Base-by-base conservation (phyloP, 148 eudicot genomes). In the Silene uniflora region DNA sequence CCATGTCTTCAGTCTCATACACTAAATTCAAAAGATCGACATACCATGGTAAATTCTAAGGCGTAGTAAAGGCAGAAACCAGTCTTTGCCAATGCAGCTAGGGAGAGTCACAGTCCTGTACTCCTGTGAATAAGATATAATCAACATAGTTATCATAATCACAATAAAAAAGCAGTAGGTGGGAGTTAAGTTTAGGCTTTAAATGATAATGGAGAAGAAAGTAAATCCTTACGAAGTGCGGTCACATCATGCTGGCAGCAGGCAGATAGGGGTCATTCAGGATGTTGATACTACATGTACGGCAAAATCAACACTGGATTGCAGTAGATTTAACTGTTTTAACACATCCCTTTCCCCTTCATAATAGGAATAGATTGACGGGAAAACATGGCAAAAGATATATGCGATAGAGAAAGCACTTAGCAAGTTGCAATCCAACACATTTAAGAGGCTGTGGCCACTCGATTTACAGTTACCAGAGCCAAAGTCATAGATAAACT, bases 211-310 rank as follows among this genome's bases (percentile, higher is more conserved):
- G 62, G 35, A 67, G 62, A 29, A 59, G 54, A 29, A 12, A 65
- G 63, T 11, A 19, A 24, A 13, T 42, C 46, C 23, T 16, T 62
- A 44, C 39, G 52, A 71, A 44, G 62, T 70, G 23, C n/a, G 54
- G 67, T 76, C 83, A 80, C 68, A 80, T 76, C 56, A 72, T 6
- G 44, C 44, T 6, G 44, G 44, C 44, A 25, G 52, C 73, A 72
- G 44, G 70, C 13, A 64, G 2, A 65, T 72, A 39, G 79, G 10
- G 82, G 76, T 67, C 74, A 24, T 72, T 73, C 64, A 67, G 29
- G 64, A 72, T 60, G 68, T 32, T 7, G 79, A 65, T 77, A 47
- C 49, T 27, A 52, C 62, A 64, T 49, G 74, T 49, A 69, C 60
- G 66, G 10, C 71, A 55, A 52, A 32, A 25, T 72, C 27, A 27